These are phyloP conservation scores for Kernera saxatilis DNA, from an alignment of 345 rosid species.

Conservation along the genomic window DNA sequence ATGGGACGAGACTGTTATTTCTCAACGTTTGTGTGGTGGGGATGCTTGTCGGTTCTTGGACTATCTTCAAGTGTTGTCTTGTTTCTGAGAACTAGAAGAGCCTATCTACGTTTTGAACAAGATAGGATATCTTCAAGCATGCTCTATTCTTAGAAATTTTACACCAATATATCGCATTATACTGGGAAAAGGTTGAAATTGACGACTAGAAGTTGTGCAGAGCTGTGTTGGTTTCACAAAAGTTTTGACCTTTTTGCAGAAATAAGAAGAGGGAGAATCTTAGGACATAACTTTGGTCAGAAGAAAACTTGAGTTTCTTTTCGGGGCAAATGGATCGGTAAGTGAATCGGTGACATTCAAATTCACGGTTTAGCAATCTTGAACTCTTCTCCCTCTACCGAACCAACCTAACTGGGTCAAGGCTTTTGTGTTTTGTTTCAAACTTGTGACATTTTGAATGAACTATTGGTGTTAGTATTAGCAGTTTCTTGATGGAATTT, in stretches of 20 bases:
- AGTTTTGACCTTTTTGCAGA: constrained; percentile 8
- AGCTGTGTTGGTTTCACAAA: neutral
- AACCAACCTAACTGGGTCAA: neutral
- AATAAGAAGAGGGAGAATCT: constrained; percentile 1
- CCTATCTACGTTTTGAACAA: constrained; percentile 68
- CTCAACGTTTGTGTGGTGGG: constrained; percentile 85
- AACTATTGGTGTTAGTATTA: neutral
- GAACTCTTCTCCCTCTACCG: neutral
- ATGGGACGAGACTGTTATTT: constrained; percentile 80
- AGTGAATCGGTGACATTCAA: neutral
- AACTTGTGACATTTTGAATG: neutral
- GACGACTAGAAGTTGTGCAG: neutral
- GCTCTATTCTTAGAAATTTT: constrained; percentile 3
- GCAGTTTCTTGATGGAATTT: neutral
- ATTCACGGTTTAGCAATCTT: neutral
- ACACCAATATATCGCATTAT: neutral
- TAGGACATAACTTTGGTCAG: neutral
- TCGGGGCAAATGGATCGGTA: neutral
- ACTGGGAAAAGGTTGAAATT: neutral
- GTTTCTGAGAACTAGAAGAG: constrained; percentile 71
- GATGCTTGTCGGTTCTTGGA: constrained; percentile 70
- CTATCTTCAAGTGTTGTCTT: constrained; percentile 54
- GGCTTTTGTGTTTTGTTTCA: neutral
- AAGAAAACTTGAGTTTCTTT: neutral
- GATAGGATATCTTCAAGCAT: constrained; percentile 38